Evolutionary conservation across 805 yeast species (phyloP), one percentile per base, ranked within the genome.

Genomic region (Pichia kluyveri): DNA sequence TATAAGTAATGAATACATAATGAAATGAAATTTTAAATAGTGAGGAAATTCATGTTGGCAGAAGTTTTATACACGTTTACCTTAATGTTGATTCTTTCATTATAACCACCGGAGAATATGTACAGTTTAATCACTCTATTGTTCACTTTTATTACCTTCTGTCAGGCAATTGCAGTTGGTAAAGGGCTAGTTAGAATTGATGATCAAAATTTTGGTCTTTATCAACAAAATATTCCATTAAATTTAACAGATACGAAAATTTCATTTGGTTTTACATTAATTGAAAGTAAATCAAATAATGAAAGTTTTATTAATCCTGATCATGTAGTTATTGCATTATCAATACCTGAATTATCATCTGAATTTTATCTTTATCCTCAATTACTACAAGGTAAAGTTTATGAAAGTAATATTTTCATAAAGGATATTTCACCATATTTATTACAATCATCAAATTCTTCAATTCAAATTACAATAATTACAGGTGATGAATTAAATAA

Each of bases 261-360:
- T 4, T 45, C 53, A 4, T 17, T 56, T 31, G 51, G 57, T 6
- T 62, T 60, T 28, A 50, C 51, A 9, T 45, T 60, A 17, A 19
- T 41, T 7, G 42, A 44, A n/a, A 53, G 49, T 17, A 46, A 17
- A 9, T 28, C 10, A 4, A n/a, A 19, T 15, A 37, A 31, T 1
- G 44, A 15, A 10, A 34, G 19, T 27, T 37, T 17, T 31, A 36
- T 41, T 8, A 9, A 38, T 5, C 68, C 67, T 7, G 44, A 51
- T 15, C 68, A 62, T 45, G 66, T 62, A 17, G 49, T 58, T 6
- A 45, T 65, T 31, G 26, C 57, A 12, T 41, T 63, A 8, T 52
- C 61, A 2, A 44, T 52, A 2, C 40, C 46, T 3, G 41, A 47
- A 10, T 5, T 38, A 28, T 43, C 42, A 2, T 41, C 57, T 14